Percentiles rank a stretch among this genome's conserved stretches.
These are phyloP conservation scores for Penicillium steckii DNA, from an alignment of 495 filamentous ascomycete genomes.

Conservation along the genomic window DNA sequence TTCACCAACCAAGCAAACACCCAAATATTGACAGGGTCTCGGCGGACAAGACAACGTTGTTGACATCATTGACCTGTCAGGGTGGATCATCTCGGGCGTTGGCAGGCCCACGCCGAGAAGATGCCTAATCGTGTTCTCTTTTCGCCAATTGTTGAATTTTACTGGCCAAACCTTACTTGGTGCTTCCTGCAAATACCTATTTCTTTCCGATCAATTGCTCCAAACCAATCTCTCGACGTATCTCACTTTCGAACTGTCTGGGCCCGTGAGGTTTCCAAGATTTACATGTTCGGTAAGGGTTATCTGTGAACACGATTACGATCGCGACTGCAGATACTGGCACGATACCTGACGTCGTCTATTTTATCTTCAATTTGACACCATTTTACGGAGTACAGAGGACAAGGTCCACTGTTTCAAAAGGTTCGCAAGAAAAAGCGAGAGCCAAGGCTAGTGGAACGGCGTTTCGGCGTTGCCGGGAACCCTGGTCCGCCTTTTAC, in stretches of 20 bases:
- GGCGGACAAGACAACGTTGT: neutral
- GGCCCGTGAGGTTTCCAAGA: neutral
- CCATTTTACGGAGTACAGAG: too few species aligned
- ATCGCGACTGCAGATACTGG: neutral
- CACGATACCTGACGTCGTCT: neutral
- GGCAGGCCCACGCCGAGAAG: neutral
- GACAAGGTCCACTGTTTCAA: neutral
- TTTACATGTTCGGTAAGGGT: neutral
- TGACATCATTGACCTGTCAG: conserved; percentile 1
- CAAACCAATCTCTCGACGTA: neutral
- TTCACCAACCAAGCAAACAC: neutral
- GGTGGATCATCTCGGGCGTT: neutral
- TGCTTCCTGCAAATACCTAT: too few species aligned
- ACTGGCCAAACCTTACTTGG: neutral
- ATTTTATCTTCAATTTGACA: neutral
- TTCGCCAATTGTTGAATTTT: neutral
- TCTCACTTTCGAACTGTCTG: neutral
- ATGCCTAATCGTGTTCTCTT: neutral
- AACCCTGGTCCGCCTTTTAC: neutral
- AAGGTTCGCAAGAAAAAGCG: neutral
- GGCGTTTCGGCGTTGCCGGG: neutral
- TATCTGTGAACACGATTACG: neutral
- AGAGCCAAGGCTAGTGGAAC: neutral
- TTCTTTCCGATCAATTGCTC: too few species aligned
- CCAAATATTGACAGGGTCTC: neutral